Conservation (phyloP, 164 flowering plant species). For the Pachysandra terminalis region DNA sequence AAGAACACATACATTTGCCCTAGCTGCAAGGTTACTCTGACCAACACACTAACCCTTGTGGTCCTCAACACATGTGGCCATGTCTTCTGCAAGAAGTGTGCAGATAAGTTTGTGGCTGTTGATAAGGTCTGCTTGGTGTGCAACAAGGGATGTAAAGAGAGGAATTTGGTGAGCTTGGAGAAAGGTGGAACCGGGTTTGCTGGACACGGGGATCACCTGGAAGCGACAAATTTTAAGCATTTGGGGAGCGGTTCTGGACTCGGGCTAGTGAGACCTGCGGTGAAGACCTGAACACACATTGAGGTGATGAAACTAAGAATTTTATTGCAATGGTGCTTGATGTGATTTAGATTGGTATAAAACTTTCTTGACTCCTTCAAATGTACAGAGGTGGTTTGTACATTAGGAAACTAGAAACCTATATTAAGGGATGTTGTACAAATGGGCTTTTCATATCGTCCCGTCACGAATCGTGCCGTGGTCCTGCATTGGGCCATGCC, state of each 20-base stretch:
- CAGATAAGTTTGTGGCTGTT: slow-evolving; percentile 64
- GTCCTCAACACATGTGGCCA: slow-evolving; percentile 87
- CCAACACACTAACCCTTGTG: slow-evolving; percentile 67
- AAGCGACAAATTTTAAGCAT: slow-evolving; percentile 86
- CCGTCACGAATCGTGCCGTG: too few relatives aligned
- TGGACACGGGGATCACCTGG: slow-evolving; percentile 73
- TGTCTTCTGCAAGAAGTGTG: slow-evolving; percentile 92
- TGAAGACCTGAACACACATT: slow-evolving; percentile 48
- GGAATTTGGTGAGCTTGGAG: slow-evolving; percentile 56
- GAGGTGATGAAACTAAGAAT: background rate
- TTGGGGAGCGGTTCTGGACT: slow-evolving; percentile 90
- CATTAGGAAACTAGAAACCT: too few relatives aligned
- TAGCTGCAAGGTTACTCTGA: slow-evolving; percentile 87
- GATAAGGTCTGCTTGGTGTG: slow-evolving; percentile 87
- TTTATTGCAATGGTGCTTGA: background rate
- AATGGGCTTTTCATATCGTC: too few relatives aligned
- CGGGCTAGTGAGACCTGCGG: slow-evolving; percentile 84
- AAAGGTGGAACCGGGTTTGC: slow-evolving; percentile 96
- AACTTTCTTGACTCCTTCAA: too few relatives aligned
- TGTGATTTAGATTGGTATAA: background rate
- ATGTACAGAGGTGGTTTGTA: too few relatives aligned
- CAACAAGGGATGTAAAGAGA: slow-evolving; percentile 69
- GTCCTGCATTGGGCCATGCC: too few relatives aligned
- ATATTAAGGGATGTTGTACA: too few relatives aligned
- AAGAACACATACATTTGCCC: slow-evolving; percentile 65